Evolutionary conservation across 177 flowering plant species (phyloP).

Genomic region (Vitis hybrid): DNA sequence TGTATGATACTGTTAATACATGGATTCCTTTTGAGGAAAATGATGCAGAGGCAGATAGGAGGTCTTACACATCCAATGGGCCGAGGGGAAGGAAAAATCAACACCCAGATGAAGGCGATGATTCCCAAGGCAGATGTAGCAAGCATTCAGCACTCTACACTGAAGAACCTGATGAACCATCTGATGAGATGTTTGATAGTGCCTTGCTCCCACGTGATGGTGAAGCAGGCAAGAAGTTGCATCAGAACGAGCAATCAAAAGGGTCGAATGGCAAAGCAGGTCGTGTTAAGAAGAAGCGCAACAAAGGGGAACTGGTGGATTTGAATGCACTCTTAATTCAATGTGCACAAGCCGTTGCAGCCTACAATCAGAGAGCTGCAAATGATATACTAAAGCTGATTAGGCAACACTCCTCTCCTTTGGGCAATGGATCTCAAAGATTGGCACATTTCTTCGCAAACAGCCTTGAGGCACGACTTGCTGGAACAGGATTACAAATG

Average conservation of each 20-base stretch:
- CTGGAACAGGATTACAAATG: slow-evolving; percentile 5
- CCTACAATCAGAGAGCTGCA: slow-evolving; percentile 14
- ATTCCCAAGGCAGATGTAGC: background rate
- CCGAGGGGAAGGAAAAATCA: slow-evolving; percentile 20
- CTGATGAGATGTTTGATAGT: no score
- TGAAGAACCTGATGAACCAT: no score
- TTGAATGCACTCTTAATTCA: slow-evolving; percentile 15
- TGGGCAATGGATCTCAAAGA: slow-evolving; percentile 24
- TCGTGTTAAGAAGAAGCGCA: background rate
- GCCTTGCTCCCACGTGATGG: background rate
- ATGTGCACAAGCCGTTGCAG: slow-evolving; percentile 24
- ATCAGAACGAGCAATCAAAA: background rate
- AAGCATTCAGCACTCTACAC: no score
- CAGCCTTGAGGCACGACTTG: slow-evolving; percentile 29
- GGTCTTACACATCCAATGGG: background rate
- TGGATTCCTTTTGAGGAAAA: no score
- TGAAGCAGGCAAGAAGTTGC: background rate
- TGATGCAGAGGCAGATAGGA: background rate
- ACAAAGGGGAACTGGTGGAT: slow-evolving; percentile 15
- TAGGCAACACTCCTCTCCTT: slow-evolving; percentile 25
- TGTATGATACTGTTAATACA: background rate
- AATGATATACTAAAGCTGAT: slow-evolving; percentile 19
- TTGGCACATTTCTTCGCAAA: slow-evolving; percentile 26
- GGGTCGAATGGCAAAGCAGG: background rate
- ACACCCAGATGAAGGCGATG: slow-evolving; percentile 1